A percentile compares a stretch with the other conserved stretches of the same genome.
phyloP scores from a whole-genome alignment of 495 filamentous ascomycete genomes.

The Cetradonia linearis region DNA sequence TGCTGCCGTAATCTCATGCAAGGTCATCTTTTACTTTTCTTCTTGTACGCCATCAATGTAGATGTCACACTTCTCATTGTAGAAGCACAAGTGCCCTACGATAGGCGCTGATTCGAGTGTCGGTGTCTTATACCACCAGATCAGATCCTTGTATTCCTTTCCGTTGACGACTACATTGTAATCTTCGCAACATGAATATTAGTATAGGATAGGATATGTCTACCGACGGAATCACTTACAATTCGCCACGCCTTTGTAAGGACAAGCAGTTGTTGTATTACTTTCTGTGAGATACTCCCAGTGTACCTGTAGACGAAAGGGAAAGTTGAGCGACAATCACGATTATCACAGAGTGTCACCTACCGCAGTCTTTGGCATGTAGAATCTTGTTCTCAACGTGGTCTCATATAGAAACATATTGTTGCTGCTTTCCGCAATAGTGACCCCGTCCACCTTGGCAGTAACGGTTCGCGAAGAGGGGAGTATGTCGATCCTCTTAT shows the following conservation, averaged over 20 bases:
- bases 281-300: slow-evolving; percentile 20
- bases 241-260: slow-evolving; percentile 22
- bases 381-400: slow-evolving; percentile 20
- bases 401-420: slow-evolving; percentile 25
- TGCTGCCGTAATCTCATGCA: neutral
- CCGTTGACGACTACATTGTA: slow-evolving; percentile 33
- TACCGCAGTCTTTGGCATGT: slow-evolving; percentile 24
- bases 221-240: slow-evolving; percentile 8
- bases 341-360: neutral
- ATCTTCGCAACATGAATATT: slow-evolving; percentile 8
- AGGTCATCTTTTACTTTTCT: slow-evolving; percentile 20
- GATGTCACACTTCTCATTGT: slow-evolving; percentile 52
- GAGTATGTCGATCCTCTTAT: slow-evolving; percentile 49
- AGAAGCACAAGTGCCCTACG: slow-evolving; percentile 43
- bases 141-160: slow-evolving; percentile 35
- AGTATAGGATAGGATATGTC: too few species aligned
- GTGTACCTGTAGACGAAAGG: slow-evolving; percentile 2
- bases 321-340: neutral
- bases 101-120: slow-evolving; percentile 39
- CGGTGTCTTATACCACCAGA: slow-evolving; percentile 48
- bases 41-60: slow-evolving; percentile 42
- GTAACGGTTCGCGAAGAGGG: slow-evolving; percentile 39
- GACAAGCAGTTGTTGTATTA: slow-evolving; percentile 17
- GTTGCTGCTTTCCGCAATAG: slow-evolving; percentile 34
- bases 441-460: slow-evolving; percentile 37